Percentiles rank a stretch among this genome's conserved stretches.
These are phyloP conservation scores for Mycena albidolilacea DNA, from an alignment of 768 basidiomycete genomes.

Conservation along the genomic window DNA sequence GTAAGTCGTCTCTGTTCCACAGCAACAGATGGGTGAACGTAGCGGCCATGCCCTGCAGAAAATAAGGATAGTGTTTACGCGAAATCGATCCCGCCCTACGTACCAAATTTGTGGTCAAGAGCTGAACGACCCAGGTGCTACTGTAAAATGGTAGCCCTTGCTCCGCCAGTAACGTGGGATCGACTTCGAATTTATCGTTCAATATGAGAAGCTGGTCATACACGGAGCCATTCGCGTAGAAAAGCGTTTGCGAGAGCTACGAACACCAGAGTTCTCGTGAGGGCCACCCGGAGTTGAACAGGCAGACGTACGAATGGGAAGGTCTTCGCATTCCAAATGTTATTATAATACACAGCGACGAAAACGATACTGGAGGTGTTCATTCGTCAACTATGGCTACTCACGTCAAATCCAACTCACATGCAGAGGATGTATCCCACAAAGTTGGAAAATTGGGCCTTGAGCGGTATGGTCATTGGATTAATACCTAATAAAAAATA, in stretches of 20 bases:
- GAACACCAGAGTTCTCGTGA: constrained; percentile 44
- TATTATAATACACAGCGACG: constrained; percentile 67
- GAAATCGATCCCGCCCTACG: background rate
- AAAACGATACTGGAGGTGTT: constrained; percentile 55
- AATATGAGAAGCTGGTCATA: constrained; percentile 66
- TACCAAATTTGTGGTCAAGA: constrained; percentile 59
- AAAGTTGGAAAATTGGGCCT: constrained; percentile 63
- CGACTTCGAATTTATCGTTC: constrained; percentile 59
- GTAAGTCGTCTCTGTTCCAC: constrained; percentile 61
- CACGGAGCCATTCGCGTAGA: constrained; percentile 60
- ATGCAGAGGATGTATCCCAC: constrained; percentile 67
- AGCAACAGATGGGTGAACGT: constrained; percentile 64
- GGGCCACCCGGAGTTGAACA: constrained; percentile 21
- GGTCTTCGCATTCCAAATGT: constrained; percentile 64
- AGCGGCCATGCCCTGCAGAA: constrained; percentile 57
- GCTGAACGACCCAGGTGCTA: constrained; percentile 61
- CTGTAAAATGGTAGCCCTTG: constrained; percentile 66
- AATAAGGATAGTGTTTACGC: background rate
- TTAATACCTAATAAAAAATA: constrained; percentile 52
- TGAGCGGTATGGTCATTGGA: constrained; percentile 68
- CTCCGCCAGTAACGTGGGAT: constrained; percentile 54
- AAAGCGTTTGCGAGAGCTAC: constrained; percentile 67
- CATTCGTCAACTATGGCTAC: constrained; percentile 11
- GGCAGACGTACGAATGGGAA: constrained; percentile 46
- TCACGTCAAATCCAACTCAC: constrained; percentile 45